phyloP scores from a whole-genome alignment of 352 stramenopile genomes.

The Pythium aphanidermatum region DNA sequence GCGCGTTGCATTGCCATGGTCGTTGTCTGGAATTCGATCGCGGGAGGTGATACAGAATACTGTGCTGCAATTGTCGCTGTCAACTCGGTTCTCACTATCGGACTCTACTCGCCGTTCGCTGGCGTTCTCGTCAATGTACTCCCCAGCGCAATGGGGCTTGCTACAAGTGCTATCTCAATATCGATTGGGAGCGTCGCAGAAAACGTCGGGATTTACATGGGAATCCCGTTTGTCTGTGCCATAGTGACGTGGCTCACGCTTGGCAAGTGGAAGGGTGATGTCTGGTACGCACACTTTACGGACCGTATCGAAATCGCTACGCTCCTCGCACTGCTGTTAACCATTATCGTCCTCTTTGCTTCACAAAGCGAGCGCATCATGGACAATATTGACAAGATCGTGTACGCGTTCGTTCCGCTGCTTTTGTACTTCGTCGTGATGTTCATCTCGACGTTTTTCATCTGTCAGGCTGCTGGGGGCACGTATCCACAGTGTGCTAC shows the following conservation, averaged over 20 bases:
- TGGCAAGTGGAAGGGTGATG: conserved; percentile 25
- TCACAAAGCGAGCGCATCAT: conserved; percentile 62
- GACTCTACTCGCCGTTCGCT: conserved; percentile 55
- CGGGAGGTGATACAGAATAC: conserved; percentile 55
- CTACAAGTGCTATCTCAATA: conserved; percentile 32
- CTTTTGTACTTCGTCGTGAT: conserved; percentile 59
- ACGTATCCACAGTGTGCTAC: conserved; percentile 40
- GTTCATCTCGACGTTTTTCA: conserved; percentile 39
- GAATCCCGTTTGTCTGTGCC: conserved; percentile 47
- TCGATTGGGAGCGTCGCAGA: conserved; percentile 34
- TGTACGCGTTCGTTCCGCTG: conserved; percentile 52
- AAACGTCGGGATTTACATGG: conserved; percentile 69
- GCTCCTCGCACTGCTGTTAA: conserved; percentile 58
- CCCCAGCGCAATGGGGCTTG: conserved; percentile 30
- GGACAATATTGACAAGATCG: conserved; percentile 40
- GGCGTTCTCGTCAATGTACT: conserved; percentile 47
- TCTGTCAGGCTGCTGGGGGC: conserved; percentile 29
- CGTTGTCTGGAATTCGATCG: conserved; percentile 73
- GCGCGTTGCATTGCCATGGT: conserved; percentile 78
- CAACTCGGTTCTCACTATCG: conserved; percentile 62
- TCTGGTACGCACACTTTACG: conserved; percentile 48
- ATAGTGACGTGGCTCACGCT: conserved; percentile 32
- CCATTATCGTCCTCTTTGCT: conserved; percentile 66
- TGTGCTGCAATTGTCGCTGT: conserved; percentile 61
- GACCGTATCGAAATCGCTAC: conserved; percentile 36